Base-by-base conservation (phyloP, 2,329 filamentous ascomycete species). In the Colletotrichum spinosum region DNA sequence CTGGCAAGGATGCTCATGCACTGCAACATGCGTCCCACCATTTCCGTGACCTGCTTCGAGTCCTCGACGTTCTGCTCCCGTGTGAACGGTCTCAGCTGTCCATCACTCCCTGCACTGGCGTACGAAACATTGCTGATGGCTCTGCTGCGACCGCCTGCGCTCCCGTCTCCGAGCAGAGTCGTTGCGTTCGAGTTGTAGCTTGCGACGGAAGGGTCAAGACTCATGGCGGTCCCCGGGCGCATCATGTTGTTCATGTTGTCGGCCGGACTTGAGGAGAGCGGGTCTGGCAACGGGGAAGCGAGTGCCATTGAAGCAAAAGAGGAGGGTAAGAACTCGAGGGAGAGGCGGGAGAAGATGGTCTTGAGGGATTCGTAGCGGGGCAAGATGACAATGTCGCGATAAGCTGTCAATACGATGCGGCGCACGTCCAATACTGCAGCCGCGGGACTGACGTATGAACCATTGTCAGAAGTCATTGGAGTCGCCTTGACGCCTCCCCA, bases 1-100 rank as follows among this genome's bases (percentile, higher is more conserved):
- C 90, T 90, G 3, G 93, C 92, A 25, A 99, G 83, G 8, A 99
- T 94, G 75, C 91, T 95, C 78, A 98, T 91, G 77, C 96, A 99
- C 80, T 99, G 96, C 68, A 99, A 83, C 93, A 99, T 97, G 55
- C 95, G 85, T 0, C 94, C 96, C 1, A 97, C 94, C 70, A 95
- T 97, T 71, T 98, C 94, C 1, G 96, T 97, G 58, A 98, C 89
- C 73, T 96, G 89, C 74, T 93, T 87, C 53, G 88, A 90, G 72
- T 91, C 87, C 75, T 90, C 87, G 12, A 88, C 80, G 73, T 88
- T 88, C 72, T 88, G 85, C 72, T 89, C 84, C 60, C 84, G 82
- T 5, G 84, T 86, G 65, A 84, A 86, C 2, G 85, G 84, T n/a
- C 83, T 77, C 6, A 83, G 75, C 45, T 72, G 75, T n/a, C 80